Base-by-base conservation (phyloP, 306 rosid species). In the Cucumis melo region DNA sequence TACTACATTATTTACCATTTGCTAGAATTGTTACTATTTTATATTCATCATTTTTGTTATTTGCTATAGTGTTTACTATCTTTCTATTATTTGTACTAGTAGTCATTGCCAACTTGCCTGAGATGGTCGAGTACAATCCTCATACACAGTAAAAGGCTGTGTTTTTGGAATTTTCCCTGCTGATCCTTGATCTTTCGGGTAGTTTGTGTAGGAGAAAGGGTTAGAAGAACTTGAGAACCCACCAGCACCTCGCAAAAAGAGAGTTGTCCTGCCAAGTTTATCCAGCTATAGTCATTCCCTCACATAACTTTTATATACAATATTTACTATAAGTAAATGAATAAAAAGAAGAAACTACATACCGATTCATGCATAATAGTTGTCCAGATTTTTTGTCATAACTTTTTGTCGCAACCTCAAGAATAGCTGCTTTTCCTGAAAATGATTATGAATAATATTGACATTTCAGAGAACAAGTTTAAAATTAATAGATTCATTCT, bases 351-450 rank as follows among this genome's bases (percentile, higher is more conserved):
- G 73, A 59, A 72, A 64, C 78, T 72, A 65, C 77, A 84, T 76
- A 94, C 97, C 97, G 79, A 83, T 90, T 94, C 92, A 92, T 89
- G 96, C 96, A 92, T 73, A 90, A 85, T 61, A 94, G 75, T 81
- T 84, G 91, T 46, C 96, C 97, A 70, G 96, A 83, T 20, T 89
- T 90, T 77, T 86, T 91, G 46, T 88, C 88, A 60, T 87, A 94
- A 87, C 91, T 92, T 85, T 82, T 94, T 78, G 96, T 92, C 89
- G 92, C 99, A 77, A 88, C 56, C 92, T 94, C 99, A 78, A 94
- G 78, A 55, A 92, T 86, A 78, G 97, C 97, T 63, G 99, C 97
- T 90, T 94, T 94, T 44, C 97, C 99, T 94, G 87, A 73, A 85
- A 77, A 81, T 53, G 64, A 53, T 54, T 55, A 36, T 53, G 50